phyloP scores from a whole-genome alignment of 2,329 filamentous ascomycete species.

The Xylaria sp. region DNA sequence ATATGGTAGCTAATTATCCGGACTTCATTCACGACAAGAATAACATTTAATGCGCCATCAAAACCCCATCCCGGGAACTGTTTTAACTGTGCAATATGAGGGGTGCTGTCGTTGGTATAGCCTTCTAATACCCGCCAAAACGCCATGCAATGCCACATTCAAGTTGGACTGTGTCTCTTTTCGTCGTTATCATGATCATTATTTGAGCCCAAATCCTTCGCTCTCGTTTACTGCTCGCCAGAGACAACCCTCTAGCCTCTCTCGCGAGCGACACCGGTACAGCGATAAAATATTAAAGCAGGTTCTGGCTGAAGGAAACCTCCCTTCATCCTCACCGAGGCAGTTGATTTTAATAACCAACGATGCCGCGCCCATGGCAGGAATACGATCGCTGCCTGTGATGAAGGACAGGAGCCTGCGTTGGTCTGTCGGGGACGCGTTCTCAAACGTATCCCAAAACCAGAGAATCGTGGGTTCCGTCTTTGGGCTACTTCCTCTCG shows the following conservation, averaged over 20 bases:
- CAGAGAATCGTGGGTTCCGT: slow-evolving; percentile 77
- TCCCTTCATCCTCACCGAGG: slow-evolving; percentile 76
- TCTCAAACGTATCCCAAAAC: slow-evolving; percentile 89
- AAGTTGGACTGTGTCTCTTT: slow-evolving; percentile 18
- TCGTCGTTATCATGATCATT: slow-evolving; percentile 39
- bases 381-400: slow-evolving; percentile 90
- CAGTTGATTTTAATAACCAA: slow-evolving; percentile 81
- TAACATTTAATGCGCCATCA: slow-evolving; percentile 19
- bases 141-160: slow-evolving; percentile 35
- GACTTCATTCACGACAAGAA: slow-evolving; percentile 14
- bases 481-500: slow-evolving; percentile 57
- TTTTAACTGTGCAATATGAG: slow-evolving; percentile 6
- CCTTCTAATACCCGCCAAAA: slow-evolving; percentile 30
- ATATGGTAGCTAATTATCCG: neutral
- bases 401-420: slow-evolving; percentile 85
- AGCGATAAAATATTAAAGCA: slow-evolving; percentile 90
- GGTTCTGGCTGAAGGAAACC: slow-evolving; percentile 87
- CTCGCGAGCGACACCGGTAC: slow-evolving; percentile 74
- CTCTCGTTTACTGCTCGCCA: slow-evolving; percentile 91
- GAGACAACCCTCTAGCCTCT: slow-evolving; percentile 75
- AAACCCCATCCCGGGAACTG: slow-evolving; percentile 10
- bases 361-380: slow-evolving; percentile 83
- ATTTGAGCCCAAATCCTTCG: slow-evolving; percentile 83
- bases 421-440: slow-evolving; percentile 74
- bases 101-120: slow-evolving; percentile 8